Base-by-base conservation (phyloP, 148 eudicot genomes). In the Chenopodium formosanum region DNA sequence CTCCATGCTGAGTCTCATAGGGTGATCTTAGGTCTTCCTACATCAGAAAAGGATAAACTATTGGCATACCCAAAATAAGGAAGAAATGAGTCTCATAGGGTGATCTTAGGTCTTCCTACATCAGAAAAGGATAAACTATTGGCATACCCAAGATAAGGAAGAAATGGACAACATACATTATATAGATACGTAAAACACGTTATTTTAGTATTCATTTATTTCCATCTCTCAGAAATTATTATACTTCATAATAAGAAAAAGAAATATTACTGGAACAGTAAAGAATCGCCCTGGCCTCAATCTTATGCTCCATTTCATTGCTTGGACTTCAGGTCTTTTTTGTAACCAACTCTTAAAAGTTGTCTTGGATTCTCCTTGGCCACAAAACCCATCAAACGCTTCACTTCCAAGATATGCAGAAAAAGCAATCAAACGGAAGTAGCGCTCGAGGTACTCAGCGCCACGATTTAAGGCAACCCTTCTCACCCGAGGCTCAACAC, bases 231-330 rank as follows among this genome's bases (percentile, higher is more conserved):
- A 16, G 23, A 63, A 58, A 9, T 50, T 50, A 50, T 31, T 19
- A 48, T 63, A 66, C n/a, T 40, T 40, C 44, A 40, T 64, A 53
- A 56, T 34, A 56, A 53, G 27, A 14, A 73, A 78, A 76, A 75
- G 81, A 89, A 82, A 66, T 81, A 73, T 88, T 91, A 95, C 98
- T 65, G 98, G 98, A 71, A 95, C 89, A 22, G 98, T 90, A 83
- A 95, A 92, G 88, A 95, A 95, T 82, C 95, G 89, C 65, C 98
- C 98, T 73, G 98, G 98, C 87, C 97, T 87, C 86, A 93, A 86
- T 87, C 97, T 89, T 82, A 95, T 95, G 86, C 93, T 90, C 98
- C 98, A 95, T 91, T 95, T 95, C 96, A 95, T 93, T 75, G 94
- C 97, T 89, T 95, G 98, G 75, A 93, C 96, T 85, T 95, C 98